Conservation (phyloP, 768 basidiomycete genomes). For the Neoboletus subvelutipes region DNA sequence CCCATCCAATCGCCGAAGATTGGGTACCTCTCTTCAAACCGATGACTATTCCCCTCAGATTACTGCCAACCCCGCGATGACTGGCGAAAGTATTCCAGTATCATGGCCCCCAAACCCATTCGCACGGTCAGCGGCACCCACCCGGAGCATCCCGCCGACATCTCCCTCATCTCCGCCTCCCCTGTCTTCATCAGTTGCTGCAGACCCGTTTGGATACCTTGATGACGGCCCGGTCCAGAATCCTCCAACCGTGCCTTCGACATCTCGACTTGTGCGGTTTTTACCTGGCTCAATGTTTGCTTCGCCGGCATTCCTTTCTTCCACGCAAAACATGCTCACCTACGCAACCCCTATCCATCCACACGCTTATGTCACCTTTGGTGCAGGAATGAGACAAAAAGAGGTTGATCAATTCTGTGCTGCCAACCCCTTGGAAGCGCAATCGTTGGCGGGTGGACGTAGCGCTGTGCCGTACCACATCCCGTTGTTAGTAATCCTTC, state of each 20-base stretch:
- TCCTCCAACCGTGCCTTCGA: constrained; percentile 22
- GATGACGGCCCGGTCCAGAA: constrained; percentile 37
- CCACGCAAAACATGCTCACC: constrained; percentile 40
- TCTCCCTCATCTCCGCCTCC: constrained; percentile 6
- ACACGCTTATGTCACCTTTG: constrained; percentile 82
- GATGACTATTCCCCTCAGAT: background rate
- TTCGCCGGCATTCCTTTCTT: constrained; percentile 34
- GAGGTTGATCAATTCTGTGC: constrained; percentile 79
- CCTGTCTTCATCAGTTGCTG: constrained; percentile 19
- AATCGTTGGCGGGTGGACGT: constrained; percentile 47
- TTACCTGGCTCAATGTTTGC: constrained; percentile 36
- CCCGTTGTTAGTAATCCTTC: constrained; percentile 58
- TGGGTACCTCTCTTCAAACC: background rate
- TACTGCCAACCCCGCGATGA: background rate
- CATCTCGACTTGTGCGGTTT: constrained; percentile 21
- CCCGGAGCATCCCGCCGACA: background rate
- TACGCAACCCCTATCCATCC: constrained; percentile 61
- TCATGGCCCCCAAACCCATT: background rate
- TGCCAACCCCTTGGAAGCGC: constrained; percentile 60
- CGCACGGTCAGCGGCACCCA: background rate
- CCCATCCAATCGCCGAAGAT: constrained; percentile 21
- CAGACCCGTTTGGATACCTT: constrained; percentile 64
- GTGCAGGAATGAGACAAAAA: constrained; percentile 82
- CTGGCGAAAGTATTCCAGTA: background rate
- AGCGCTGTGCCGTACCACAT: constrained; percentile 75